Evolutionary conservation across 2,329 filamentous ascomycete genomes (phyloP).

Genomic region (Pezicula neosporulosa): DNA sequence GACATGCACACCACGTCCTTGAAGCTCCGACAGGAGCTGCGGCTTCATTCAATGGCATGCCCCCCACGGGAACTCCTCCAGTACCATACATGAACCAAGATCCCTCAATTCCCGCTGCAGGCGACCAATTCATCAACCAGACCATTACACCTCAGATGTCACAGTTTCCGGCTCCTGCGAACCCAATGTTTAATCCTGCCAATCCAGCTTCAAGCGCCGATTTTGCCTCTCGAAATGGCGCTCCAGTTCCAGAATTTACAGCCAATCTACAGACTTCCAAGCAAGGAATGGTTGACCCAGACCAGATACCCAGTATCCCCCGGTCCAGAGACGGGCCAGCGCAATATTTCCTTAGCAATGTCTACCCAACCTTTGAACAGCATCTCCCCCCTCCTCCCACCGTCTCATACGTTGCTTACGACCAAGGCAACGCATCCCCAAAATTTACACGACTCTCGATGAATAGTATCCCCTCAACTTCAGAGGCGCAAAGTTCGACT

Average conservation of each 20-base stretch:
- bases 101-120: conserved; percentile 35
- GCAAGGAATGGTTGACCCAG: conserved; percentile 77
- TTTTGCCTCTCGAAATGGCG: conserved; percentile 41
- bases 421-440: conserved; percentile 94
- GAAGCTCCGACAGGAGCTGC: conserved; percentile 67
- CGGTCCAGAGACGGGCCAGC: conserved; percentile 78
- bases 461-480: conserved; percentile 84
- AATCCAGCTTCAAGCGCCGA: conserved; percentile 39
- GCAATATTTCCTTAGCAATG: conserved; percentile 78
- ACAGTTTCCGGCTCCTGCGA: conserved; percentile 61
- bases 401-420: conserved; percentile 86
- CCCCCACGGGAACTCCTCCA: conserved; percentile 50
- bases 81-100: conserved; percentile 58
- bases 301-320: conserved; percentile 91
- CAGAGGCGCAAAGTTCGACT: conserved; percentile 76
- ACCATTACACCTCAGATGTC: conserved; percentile 41
- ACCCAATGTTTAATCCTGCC: conserved; percentile 45
- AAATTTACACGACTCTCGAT: conserved; percentile 89
- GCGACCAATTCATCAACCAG: conserved; percentile 43
- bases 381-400: conserved; percentile 87
- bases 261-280: conserved; percentile 56
- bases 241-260: conserved; percentile 28
- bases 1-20: conserved; percentile 87
- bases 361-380: conserved; percentile 94
- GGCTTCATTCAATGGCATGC: conserved; percentile 67